Evolutionary conservation across 176 grass and related monocot genomes (phyloP), one percentile per base, ranked within the genome.

Genomic region (Paspalum notatum): DNA sequence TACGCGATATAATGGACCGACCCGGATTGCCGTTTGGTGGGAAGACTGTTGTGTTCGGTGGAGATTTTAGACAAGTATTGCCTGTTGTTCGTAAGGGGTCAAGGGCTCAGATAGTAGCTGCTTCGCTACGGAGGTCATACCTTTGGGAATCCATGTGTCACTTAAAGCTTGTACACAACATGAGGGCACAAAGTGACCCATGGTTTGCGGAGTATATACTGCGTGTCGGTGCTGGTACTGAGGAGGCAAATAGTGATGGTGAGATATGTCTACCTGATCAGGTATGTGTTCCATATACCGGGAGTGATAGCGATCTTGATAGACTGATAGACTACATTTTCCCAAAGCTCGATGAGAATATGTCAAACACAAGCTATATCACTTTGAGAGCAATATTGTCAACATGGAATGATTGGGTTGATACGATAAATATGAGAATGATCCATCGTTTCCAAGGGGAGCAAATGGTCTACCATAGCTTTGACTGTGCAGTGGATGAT

Each of bases 401-500:
- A 11, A 48, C 11, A 20, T 5, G 2, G 12, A 48, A 47, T 12
- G 21, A 22, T 6, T 49, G 21, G 9, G 9, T 50, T 18, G 68
- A 71, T 47, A 47, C 27, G 41, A 47, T 71, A 8, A 71, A 47
- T n/a, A 43, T 67, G 64, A 44, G 43, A 18, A 67, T 67, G 40
- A 67, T 67, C 6, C 39, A 9, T 43, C 3, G 9, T n/a, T 49
- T 71, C 68, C 21, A 49, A 6, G 41, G 17, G 2, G 20, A 13
- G 0, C 2, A 46, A 5, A 47, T 6, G 1, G 13, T 46, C 3
- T 48, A 46, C 12, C 11, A 70, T 25, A 46, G 18, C 9, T 70
- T 25, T 21, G 39, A 46, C 45, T 11, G 5, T 4, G 1, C 9
- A 0, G 43, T 47, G 13, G 66, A 70, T 70, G 43, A 70, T 20